phyloP scores from a whole-genome alignment of 805 yeast species.

The Ogataea glucozyma region DNA sequence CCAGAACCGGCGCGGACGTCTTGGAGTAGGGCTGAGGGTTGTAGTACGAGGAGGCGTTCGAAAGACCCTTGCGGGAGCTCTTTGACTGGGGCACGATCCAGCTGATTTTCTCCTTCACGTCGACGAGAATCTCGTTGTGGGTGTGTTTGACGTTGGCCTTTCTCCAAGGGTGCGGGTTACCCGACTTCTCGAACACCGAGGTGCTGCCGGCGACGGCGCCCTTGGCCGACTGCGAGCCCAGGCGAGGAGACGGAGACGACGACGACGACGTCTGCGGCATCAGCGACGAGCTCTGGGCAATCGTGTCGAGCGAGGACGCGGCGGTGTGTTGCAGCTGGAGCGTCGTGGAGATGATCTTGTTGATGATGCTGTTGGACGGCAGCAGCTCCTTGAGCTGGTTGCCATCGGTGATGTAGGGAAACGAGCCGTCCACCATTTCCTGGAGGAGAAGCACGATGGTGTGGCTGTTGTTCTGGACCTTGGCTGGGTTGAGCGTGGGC shows the following conservation, averaged over 20 bases:
- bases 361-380: constrained; percentile 60
- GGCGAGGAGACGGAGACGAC: constrained; percentile 16
- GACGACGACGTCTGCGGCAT: constrained; percentile 17
- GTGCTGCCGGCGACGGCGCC: constrained; percentile 1
- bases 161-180: constrained; percentile 72
- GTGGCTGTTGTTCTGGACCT: constrained; percentile 69
- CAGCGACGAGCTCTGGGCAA: constrained; percentile 30
- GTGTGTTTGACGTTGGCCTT: constrained; percentile 65
- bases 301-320: constrained; percentile 29
- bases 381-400: constrained; percentile 69
- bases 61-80: constrained; percentile 2
- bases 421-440: constrained; percentile 77
- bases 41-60: constrained; percentile 31
- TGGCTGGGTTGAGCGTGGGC: constrained; percentile 52
- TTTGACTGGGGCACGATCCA: constrained; percentile 47
- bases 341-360: constrained; percentile 48
- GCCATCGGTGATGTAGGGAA: constrained; percentile 70
- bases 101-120: constrained; percentile 66
- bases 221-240: constrained; percentile 16
- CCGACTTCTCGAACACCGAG: constrained; percentile 36
- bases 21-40: constrained; percentile 25
- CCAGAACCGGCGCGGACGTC: constrained; percentile 42
- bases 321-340: constrained; percentile 36
- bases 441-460: constrained; percentile 68
- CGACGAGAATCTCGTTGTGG: constrained; percentile 84